Conservation (phyloP, 805 yeast species). For the Yamadazyma takamatsuzukensis region DNA sequence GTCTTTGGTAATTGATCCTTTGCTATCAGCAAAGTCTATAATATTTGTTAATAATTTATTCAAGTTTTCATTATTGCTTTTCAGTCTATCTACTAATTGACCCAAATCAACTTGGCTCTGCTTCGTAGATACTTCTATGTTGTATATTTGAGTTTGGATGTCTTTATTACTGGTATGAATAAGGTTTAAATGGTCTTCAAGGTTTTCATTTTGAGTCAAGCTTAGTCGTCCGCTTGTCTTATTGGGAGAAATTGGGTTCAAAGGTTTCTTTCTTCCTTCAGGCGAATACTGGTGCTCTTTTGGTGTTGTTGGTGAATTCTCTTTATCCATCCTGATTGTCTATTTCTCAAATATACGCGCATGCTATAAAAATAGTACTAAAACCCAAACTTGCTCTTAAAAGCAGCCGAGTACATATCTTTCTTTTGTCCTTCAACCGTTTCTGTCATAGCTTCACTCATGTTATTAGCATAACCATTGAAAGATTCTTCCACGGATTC, state of each 20-base stretch:
- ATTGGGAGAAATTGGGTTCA: conserved; percentile 28
- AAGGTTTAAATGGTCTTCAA: conserved; percentile 24
- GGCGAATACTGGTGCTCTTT: neutral
- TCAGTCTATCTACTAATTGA: conserved; percentile 36
- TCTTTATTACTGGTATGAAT: conserved; percentile 24
- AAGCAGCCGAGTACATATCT: conserved; percentile 47
- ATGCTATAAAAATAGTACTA: too few species aligned
- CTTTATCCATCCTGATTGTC: neutral
- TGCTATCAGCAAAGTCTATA: conserved; percentile 31
- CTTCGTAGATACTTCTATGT: conserved; percentile 29
- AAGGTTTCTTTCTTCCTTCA: conserved; percentile 8
- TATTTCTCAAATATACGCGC: too few species aligned
- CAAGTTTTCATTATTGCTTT: conserved; percentile 36
- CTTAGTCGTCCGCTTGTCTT: conserved; percentile 8
- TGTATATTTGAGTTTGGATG: conserved; percentile 25
- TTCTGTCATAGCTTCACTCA: conserved; percentile 53
- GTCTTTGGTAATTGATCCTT: conserved; percentile 10
- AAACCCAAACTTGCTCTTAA: conserved; percentile 53
- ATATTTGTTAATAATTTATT: conserved; percentile 31
- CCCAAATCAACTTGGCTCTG: conserved; percentile 34
- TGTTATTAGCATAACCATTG: conserved; percentile 53
- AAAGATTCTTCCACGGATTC: conserved; percentile 52
- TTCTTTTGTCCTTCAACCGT: conserved; percentile 48
- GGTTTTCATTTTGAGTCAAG: conserved; percentile 2
- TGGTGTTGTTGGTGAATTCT: neutral